Percentiles rank a stretch among this genome's conserved stretches.
These are phyloP conservation scores for Phyllosticta ampelicida DNA, from an alignment of 2,329 filamentous ascomycete species.

Conservation along the genomic window DNA sequence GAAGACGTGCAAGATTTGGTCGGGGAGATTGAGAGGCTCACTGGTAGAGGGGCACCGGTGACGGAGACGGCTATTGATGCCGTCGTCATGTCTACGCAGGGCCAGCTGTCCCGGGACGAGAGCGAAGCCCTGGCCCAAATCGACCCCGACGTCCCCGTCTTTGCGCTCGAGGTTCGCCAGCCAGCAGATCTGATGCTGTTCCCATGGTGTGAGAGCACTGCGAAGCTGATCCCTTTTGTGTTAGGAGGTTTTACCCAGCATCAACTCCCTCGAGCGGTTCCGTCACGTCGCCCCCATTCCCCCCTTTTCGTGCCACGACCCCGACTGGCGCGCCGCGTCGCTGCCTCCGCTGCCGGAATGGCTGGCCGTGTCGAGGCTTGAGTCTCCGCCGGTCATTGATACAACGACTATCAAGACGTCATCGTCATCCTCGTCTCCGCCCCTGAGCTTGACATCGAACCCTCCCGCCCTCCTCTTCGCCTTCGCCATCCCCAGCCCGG, in stretches of 20 bases:
- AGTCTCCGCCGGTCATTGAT: slow-evolving; percentile 24
- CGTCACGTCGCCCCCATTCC: slow-evolving; percentile 41
- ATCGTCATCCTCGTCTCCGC: slow-evolving; percentile 47
- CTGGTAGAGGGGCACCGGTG: slow-evolving; percentile 15
- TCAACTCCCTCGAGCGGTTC: slow-evolving; percentile 51
- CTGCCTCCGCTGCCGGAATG: slow-evolving; percentile 44
- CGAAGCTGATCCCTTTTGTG: neutral
- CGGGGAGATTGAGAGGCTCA: slow-evolving; percentile 37
- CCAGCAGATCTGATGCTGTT: neutral
- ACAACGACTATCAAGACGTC: too few relatives aligned
- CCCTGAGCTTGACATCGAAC: slow-evolving; percentile 25
- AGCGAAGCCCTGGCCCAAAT: slow-evolving; percentile 49
- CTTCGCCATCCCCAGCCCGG: slow-evolving; percentile 31
- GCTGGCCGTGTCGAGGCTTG: slow-evolving; percentile 50
- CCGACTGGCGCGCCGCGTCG: slow-evolving; percentile 38
- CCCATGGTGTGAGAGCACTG: neutral
- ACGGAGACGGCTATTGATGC: slow-evolving; percentile 42
- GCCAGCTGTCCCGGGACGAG: slow-evolving; percentile 26
- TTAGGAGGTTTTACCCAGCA: slow-evolving; percentile 45
- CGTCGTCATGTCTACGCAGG: slow-evolving; percentile 39
- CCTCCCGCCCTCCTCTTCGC: slow-evolving; percentile 45
- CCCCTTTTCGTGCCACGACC: slow-evolving; percentile 29
- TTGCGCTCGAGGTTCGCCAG: slow-evolving; percentile 39
- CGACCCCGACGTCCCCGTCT: slow-evolving; percentile 43
- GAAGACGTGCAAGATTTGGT: slow-evolving; percentile 45